Evolutionary conservation across 140 eudicot species (phyloP), one percentile per base, ranked within the genome.

Genomic region (Flaveria floridana): DNA sequence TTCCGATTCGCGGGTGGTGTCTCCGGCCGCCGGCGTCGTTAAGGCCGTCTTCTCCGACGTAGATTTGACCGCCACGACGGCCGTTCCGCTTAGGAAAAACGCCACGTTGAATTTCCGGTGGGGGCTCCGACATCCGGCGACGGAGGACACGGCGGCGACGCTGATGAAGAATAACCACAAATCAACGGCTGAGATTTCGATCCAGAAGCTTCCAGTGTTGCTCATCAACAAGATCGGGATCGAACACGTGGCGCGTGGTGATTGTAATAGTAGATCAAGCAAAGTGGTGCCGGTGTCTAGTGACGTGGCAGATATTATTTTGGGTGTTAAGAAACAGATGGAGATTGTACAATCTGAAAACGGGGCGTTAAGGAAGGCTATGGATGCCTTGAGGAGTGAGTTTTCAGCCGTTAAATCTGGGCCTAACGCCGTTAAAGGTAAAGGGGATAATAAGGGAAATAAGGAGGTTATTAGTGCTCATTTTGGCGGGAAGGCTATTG

Each of bases 181-280:
- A 55, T 75, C 83, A 51, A 71, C 71, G 86, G 77, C 79, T 63
- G 85, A 80, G 83, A 65, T 82, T 44, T 83, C 84, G 63, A 65
- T 86, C 3, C 72, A 72, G 65, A 79, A 68, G 19, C 70, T 85
- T 7, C 92, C 89, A 0, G 42, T 81, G 19, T 57, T 91, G 81
- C 81, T 86, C 34, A 84, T 92, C 76, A 79, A 92, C 72, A 92
- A 92, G 75, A 92, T 89, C 21, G 90, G 95, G 73, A 84, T 92
- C 70, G 95, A 92, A 71, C 95, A 86, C 63, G 83, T 83, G 83
- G 85, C 80, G 44, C 64, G 50, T 42, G 65, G 16, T 2, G 82
- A 73, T 57, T 65, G 70, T 18, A 21, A 21, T 21, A 74, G 44
- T 70, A 64, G 20, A 1, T n/a, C 58, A 3, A 37, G 58, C 23